phyloP scores from a whole-genome alignment of 371 early-diverging fungal genomes.

The Mucor lusitanicus region DNA sequence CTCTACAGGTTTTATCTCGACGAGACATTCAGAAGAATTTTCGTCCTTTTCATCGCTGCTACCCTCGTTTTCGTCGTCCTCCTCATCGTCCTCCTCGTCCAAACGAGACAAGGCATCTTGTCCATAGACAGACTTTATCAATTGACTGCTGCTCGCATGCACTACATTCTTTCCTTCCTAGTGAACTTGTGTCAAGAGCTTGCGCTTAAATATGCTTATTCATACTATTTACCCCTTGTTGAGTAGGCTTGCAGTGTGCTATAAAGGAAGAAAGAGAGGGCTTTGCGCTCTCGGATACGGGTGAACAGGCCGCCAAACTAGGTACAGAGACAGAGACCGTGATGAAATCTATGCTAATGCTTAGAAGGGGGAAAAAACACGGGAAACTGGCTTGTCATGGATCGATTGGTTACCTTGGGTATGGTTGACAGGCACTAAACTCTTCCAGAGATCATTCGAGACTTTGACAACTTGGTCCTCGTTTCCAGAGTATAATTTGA shows the following conservation, averaged over 20 bases:
- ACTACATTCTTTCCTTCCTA: slow-evolving; percentile 13
- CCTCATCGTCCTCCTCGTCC: slow-evolving; percentile 34
- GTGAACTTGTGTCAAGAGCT: neutral
- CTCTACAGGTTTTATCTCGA: slow-evolving; percentile 43
- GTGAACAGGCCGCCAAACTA: neutral
- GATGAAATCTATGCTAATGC: slow-evolving; percentile 8
- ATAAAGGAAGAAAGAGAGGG: slow-evolving; percentile 10
- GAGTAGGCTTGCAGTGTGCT: slow-evolving; percentile 14
- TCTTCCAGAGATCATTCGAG: slow-evolving; percentile 19
- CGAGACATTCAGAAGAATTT: slow-evolving; percentile 6
- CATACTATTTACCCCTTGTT: slow-evolving; percentile 19
- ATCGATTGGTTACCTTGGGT: slow-evolving; percentile 12
- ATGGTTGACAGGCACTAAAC: slow-evolving; percentile 2
- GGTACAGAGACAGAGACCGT: slow-evolving; percentile 22
- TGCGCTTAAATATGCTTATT: neutral
- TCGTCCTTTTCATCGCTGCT: slow-evolving; percentile 13
- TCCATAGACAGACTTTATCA: slow-evolving; percentile 41
- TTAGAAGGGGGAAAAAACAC: neutral
- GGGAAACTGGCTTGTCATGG: neutral
- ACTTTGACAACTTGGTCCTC: slow-evolving; percentile 24
- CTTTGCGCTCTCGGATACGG: neutral
- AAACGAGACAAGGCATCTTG: slow-evolving; percentile 32
- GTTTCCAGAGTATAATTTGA: slow-evolving; percentile 4
- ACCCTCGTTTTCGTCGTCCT: slow-evolving; percentile 24
- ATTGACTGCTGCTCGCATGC: slow-evolving; percentile 22